Base-by-base conservation (phyloP, 208 protist genomes). In the Acanthamoeba castellanii region DNA sequence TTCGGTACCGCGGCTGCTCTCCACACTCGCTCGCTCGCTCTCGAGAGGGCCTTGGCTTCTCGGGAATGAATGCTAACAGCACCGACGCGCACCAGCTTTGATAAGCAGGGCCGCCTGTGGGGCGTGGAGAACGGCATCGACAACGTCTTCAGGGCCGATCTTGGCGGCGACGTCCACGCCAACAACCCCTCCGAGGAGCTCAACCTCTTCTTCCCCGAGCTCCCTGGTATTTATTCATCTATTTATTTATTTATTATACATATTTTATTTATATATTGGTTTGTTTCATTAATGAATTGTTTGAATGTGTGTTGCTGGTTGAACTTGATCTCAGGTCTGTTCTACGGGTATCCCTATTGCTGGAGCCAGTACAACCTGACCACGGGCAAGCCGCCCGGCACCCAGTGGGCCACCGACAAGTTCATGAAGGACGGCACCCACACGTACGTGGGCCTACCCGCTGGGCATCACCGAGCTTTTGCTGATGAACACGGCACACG, bases 41-140 rank as follows among this genome's bases (percentile, higher is more conserved):
- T 42, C 32, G 13, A 74, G 66, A 74, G n/a, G n/a, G 27, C 61
- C 16, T 5, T 68, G n/a, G n/a, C n/a, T n/a, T n/a, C n/a, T n/a
- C n/a, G n/a, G n/a, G n/a, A 42, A 42, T 27, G 57, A 14, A 64
- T 64, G 57, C 20, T 25, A 27, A 64, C 20, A 64, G 22, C 22
- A 11, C 20, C 45, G 7, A 47, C 45, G 45, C 45, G 45, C 45
- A 68, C 18, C 78, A 85, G 61, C 16, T 70, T 91, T n/a, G 85
- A 91, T 16, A 42, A 42, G 85, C n/a, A 72, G 59, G 85, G 85
- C 6, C 8, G 85, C 11, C 30, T 94, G 47, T 94, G 90, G 90
- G 90, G 90, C 2, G 90, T 94, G 11, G 90, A 94, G 52, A 94
- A 94, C 59, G 90, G 90, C 70, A 84, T 94, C 74, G 90, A 94